phyloP scores from a whole-genome alignment of 2,329 filamentous ascomycete genomes.

The Monilinia aucupariae region DNA sequence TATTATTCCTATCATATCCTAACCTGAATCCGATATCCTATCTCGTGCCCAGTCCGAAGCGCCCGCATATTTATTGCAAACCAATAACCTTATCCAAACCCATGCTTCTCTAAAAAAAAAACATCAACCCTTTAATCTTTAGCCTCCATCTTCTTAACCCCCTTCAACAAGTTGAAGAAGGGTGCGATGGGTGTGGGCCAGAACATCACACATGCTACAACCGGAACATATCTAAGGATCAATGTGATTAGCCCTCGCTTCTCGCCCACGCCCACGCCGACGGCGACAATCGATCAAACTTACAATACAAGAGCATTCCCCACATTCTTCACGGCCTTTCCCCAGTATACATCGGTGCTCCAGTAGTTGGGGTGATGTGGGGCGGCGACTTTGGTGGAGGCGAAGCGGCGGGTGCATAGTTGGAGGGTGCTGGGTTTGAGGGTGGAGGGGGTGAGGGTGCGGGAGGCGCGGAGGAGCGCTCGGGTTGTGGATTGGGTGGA shows the following conservation, averaged over 20 bases:
- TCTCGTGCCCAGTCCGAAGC: neutral
- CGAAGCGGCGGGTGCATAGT: neutral
- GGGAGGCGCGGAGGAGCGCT: neutral
- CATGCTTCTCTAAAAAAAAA: too few species aligned
- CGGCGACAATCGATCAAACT: neutral
- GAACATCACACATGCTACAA: slow-evolving; percentile 5
- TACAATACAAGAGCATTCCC: neutral
- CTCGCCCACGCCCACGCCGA: too few species aligned
- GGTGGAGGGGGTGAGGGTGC: neutral
- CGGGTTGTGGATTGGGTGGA: neutral
- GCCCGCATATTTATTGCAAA: neutral
- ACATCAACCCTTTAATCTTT: neutral
- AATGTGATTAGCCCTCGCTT: too few species aligned
- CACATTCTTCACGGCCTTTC: slow-evolving; percentile 1
- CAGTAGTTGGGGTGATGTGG: neutral
- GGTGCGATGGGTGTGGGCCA: neutral
- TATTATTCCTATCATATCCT: too few species aligned
- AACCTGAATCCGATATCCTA: too few species aligned
- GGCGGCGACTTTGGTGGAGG: neutral
- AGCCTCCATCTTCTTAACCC: neutral
- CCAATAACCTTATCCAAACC: neutral
- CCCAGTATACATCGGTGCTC: slow-evolving; percentile 8
- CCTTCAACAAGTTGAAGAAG: slow-evolving; percentile 4
- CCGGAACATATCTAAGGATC: neutral
- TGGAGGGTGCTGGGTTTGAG: neutral